A percentile compares a stretch with the other conserved stretches of the same genome.
Conservation (phyloP, 352 stramenopile species). For the Phytopythium mirpurense region DNA sequence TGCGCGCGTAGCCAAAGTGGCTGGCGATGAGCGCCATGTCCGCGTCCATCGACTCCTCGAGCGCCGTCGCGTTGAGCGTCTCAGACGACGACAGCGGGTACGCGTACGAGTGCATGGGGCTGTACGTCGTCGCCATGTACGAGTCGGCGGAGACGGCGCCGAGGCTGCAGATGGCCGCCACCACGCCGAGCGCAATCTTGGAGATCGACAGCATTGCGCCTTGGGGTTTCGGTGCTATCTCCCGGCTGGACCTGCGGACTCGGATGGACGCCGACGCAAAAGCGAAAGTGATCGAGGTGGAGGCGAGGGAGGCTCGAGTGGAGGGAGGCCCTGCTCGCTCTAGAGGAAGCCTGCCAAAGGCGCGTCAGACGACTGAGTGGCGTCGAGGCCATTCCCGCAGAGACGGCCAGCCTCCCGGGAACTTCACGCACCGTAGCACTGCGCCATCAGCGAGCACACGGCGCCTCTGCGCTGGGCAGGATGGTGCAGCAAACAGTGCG, state of each 20-base stretch:
- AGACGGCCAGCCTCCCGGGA: too few species aligned
- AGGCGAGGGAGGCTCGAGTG: neutral
- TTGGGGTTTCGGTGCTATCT: neutral
- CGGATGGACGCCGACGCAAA: neutral
- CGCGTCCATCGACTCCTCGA: conserved; percentile 25
- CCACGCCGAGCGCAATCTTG: conserved; percentile 5
- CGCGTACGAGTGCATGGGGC: conserved; percentile 40
- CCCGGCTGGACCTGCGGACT: neutral
- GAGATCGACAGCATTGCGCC: conserved; percentile 4
- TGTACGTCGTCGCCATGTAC: conserved; percentile 45
- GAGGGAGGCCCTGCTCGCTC: too few species aligned
- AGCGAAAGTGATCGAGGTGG: conserved; percentile 2
- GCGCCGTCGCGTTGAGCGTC: conserved; percentile 12
- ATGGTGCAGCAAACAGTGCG: neutral
- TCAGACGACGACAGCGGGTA: conserved; percentile 37
- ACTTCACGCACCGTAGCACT: too few species aligned
- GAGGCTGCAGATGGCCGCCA: neutral
- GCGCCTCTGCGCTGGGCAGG: neutral
- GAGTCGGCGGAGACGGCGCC: conserved; percentile 2
- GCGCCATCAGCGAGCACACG: neutral
- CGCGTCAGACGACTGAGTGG: conserved; percentile 1
- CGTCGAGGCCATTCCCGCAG: neutral
- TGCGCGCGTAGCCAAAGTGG: conserved; percentile 48
- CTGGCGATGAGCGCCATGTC: conserved; percentile 40
- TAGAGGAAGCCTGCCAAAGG: neutral